phyloP scores from a whole-genome alignment of 148 eudicot genomes.

The Rhododendron williamsianum region DNA sequence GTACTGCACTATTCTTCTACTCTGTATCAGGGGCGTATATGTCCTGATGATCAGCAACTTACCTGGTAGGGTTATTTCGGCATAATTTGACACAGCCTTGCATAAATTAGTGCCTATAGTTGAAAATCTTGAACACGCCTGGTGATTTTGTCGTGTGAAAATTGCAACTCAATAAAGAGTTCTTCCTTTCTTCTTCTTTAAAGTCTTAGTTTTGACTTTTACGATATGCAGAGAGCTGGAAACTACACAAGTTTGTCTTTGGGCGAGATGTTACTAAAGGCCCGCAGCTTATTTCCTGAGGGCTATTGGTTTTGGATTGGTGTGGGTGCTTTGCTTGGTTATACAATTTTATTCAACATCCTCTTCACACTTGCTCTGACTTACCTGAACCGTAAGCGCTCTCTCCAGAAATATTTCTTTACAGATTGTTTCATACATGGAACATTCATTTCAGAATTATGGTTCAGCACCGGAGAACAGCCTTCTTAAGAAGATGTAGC shows the following conservation, averaged over 20 bases:
- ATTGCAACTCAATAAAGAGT: background rate
- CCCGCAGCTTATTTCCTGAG: constrained; percentile 73
- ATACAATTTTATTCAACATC: constrained; percentile 62
- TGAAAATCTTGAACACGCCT: background rate
- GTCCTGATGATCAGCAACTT: background rate
- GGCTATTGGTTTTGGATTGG: constrained; percentile 99
- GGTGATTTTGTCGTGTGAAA: background rate
- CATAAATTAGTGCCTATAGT: background rate
- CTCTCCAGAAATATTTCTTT: constrained; percentile 10
- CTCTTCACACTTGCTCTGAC: constrained; percentile 81
- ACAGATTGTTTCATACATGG: background rate
- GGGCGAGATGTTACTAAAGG: constrained; percentile 76
- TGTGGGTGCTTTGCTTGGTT: constrained; percentile 85
- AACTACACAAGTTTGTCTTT: constrained; percentile 43
- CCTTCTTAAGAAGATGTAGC: constrained; percentile 4
- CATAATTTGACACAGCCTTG: background rate
- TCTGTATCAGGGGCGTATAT: background rate
- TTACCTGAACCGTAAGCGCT: constrained; percentile 81
- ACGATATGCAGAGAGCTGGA: constrained; percentile 53
- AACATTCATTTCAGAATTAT: background rate
- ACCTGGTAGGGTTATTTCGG: background rate
- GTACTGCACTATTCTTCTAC: background rate
- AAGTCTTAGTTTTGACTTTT: background rate
- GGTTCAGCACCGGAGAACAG: background rate
- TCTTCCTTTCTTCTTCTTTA: background rate